Percentiles rank a stretch among this genome's conserved stretches.
These are phyloP conservation scores for Pyrenophora seminiperda DNA, from an alignment of 2,329 filamentous ascomycete genomes.

Conservation along the genomic window DNA sequence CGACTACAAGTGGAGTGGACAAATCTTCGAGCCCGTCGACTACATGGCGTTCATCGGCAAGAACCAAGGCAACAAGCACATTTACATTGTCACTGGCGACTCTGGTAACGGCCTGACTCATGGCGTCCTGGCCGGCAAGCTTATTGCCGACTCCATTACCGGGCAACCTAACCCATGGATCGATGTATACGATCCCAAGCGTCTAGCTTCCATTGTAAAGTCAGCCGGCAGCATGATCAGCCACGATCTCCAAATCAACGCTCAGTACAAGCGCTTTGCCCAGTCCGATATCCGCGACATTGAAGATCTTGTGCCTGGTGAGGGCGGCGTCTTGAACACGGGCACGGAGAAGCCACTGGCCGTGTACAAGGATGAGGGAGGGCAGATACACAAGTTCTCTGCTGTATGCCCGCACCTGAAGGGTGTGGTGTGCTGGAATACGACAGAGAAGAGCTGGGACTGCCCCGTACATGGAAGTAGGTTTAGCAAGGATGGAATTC, in stretches of 20 bases:
- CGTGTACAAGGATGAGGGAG: conserved; percentile 62
- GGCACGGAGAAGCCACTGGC: conserved; percentile 56
- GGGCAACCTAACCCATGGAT: conserved; percentile 58
- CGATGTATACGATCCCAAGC: conserved; percentile 57
- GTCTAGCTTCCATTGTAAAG: conserved; percentile 53
- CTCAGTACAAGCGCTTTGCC: conserved; percentile 61
- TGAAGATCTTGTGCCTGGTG: conserved; percentile 57
- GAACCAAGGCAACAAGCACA: conserved; percentile 58
- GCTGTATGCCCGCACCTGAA: conserved; percentile 63
- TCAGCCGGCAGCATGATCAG: conserved; percentile 53
- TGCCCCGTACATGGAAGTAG: conserved; percentile 57
- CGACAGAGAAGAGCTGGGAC: conserved; percentile 49
- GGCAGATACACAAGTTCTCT: conserved; percentile 57
- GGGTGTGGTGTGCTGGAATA: conserved; percentile 63
- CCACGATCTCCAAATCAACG: conserved; percentile 62
- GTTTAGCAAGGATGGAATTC: conserved; percentile 52
- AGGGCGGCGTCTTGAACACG: conserved; percentile 60
- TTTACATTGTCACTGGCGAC: conserved; percentile 62
- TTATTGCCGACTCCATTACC: conserved; percentile 62
- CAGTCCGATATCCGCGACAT: conserved; percentile 62
- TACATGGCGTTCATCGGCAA: conserved; percentile 62
- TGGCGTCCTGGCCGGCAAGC: conserved; percentile 57
- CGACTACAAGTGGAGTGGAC: conserved; percentile 64
- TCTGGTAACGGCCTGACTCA: conserved; percentile 64
- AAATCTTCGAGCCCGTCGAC: conserved; percentile 62